Base-by-base conservation (phyloP, 371 early-diverging fungal genomes). In the Mucor saturninus region DNA sequence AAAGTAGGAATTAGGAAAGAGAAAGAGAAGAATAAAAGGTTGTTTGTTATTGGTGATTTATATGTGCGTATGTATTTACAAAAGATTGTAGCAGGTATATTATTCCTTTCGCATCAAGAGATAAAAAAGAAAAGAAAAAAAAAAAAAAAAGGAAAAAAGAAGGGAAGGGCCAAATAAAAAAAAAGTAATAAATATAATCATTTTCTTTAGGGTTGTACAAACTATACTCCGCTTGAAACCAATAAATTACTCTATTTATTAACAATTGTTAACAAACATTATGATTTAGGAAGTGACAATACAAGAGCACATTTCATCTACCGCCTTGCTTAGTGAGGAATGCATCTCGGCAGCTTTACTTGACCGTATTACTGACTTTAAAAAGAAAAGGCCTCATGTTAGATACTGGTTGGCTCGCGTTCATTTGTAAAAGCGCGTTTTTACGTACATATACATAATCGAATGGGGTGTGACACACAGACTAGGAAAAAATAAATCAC, bases 171-270 rank as follows among this genome's bases (percentile, higher is more conserved):
- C 11, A 50, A 31, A 50, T 29, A 21, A 9, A 52, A 10, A 53
- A 21, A 53, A 14, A 32, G 37, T 6, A 53, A 53, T n/a, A 37
- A 14, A 21, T 15, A 35, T 31, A 35, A 30, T 31, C n/a, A 32
- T 53, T 37, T 35, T 53, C 28, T 50, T 30, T 9, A 13, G 4
- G 10, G 53, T 53, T 35, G 37, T 37, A 53, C 53, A 53, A 52
- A 50, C 3, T 2, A 15, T 30, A 50, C 53, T 53, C 53, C 53
- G 53, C 53, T 37, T 53, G 37, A 53, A 53, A 53, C 53, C 15
- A 53, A 53, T 53, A 53, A 53, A 53, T 53, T 53, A 15, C 32
- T 13, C 13, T 31, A 35, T 13, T 50, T 50, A 50, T 50, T 50
- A 28, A 26, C 50, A 28, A 5, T 29, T 29, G 29, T 10, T 50